Conservation (phyloP, 257 asterid genomes). For the Penstemon davidsonii region DNA sequence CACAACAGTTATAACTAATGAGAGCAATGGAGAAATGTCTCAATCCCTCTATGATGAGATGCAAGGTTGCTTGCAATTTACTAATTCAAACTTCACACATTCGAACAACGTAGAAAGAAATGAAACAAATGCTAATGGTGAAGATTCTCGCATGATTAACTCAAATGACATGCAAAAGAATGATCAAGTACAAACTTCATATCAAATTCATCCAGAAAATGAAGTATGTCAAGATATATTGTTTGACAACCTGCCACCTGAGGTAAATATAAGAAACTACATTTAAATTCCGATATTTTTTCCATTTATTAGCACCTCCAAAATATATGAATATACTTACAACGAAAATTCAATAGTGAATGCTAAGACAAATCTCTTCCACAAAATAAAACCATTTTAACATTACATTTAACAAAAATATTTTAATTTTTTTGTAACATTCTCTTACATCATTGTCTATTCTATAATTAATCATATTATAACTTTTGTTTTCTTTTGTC, state of each 20-base stretch:
- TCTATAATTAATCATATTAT: not conserved
- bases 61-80: constrained; percentile 2
- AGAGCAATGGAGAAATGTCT: not conserved
- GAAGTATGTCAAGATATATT: not conserved
- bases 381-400: not conserved
- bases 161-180: not conserved
- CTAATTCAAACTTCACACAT: constrained; percentile 21
- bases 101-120: constrained; percentile 19
- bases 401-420: not conserved
- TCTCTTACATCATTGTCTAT: not conserved
- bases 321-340: not conserved
- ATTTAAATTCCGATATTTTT: not conserved
- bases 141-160: not conserved
- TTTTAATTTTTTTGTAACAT: not conserved
- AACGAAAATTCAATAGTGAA: not conserved
- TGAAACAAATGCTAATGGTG: constrained; percentile 13
- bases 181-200: constrained; percentile 10
- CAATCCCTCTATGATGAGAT: constrained; percentile 6
- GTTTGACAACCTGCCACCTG: not conserved
- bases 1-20: constrained; percentile 5
- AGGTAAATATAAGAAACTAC: constrained; percentile 24
- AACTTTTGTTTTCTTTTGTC: not conserved
- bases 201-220: constrained; percentile 12
- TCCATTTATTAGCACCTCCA: not conserved
- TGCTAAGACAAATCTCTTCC: not conserved